These are phyloP conservation scores for Penicillium olsonii DNA, from an alignment of 2,329 filamentous ascomycete species.

Conservation along the genomic window DNA sequence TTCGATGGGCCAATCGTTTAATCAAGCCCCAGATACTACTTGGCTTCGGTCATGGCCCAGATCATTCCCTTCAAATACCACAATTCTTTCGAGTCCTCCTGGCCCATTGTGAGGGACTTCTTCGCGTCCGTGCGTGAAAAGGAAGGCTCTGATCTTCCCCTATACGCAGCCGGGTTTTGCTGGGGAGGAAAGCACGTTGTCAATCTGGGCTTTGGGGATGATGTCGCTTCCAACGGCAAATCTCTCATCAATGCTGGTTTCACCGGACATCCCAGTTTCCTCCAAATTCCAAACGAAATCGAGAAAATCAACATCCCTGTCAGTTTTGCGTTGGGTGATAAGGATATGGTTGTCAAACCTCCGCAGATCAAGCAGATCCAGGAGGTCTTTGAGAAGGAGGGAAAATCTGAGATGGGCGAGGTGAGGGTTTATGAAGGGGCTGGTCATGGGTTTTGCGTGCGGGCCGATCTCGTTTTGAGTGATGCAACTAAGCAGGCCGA, in stretches of 20 bases:
- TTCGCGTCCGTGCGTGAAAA: conserved; percentile 38
- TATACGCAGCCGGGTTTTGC: conserved; percentile 63
- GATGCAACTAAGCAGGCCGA: conserved; percentile 24
- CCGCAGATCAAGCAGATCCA: neutral
- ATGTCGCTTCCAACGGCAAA: conserved; percentile 39
- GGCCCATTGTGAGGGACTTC: conserved; percentile 42
- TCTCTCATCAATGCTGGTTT: neutral
- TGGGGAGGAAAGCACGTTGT: conserved; percentile 62
- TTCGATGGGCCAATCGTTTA: neutral
- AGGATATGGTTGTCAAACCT: neutral
- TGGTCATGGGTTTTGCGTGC: conserved; percentile 31
- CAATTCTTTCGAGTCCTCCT: conserved; percentile 19
- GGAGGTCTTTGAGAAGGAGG: neutral
- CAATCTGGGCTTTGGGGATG: conserved; percentile 49
- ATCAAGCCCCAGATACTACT: neutral
- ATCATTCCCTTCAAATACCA: neutral
- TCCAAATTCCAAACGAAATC: conserved; percentile 1
- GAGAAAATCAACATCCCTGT: conserved; percentile 3
- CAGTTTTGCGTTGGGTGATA: conserved; percentile 1
- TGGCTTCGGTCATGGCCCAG: neutral
- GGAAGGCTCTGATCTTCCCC: conserved; percentile 36
- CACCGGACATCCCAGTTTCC: conserved; percentile 2
- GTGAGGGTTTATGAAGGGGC: conserved; percentile 28
- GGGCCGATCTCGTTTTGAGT: conserved; percentile 24
- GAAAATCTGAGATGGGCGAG: conserved; percentile 44